Evolutionary conservation across 805 yeast species (phyloP).

Genomic region (Yamadazyma scolyti): DNA sequence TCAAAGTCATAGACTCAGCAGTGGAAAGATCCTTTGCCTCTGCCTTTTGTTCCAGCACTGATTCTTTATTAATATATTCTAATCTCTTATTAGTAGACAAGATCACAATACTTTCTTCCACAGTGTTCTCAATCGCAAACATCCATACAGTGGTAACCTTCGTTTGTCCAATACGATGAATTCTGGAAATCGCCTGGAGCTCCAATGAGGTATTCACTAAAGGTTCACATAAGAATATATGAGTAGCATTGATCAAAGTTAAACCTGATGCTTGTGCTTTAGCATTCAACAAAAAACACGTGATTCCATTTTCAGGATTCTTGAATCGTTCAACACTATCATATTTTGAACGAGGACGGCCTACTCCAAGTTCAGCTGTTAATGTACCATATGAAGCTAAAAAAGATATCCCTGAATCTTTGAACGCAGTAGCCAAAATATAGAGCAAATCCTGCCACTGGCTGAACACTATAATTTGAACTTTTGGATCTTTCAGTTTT

Average conservation of each 20-base stretch:
- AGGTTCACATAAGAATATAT: slow-evolving; percentile 91
- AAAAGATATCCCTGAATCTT: slow-evolving; percentile 50
- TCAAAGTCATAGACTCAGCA: slow-evolving; percentile 54
- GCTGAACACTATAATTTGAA: slow-evolving; percentile 83
- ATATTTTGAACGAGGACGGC: slow-evolving; percentile 21
- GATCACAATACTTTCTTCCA: slow-evolving; percentile 83
- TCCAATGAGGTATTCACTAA: slow-evolving; percentile 84
- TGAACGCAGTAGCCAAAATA: slow-evolving; percentile 64
- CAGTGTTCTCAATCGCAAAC: slow-evolving; percentile 77
- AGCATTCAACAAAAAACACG: slow-evolving; percentile 84
- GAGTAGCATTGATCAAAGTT: slow-evolving; percentile 87
- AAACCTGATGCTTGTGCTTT: slow-evolving; percentile 87
- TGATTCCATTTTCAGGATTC: slow-evolving; percentile 50
- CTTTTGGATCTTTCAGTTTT: slow-evolving; percentile 50
- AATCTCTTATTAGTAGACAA: slow-evolving; percentile 61
- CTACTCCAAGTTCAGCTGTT: slow-evolving; percentile 27
- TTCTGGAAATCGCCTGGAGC: slow-evolving; percentile 85
- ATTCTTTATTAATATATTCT: slow-evolving; percentile 25
- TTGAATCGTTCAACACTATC: slow-evolving; percentile 59
- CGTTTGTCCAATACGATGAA: slow-evolving; percentile 89
- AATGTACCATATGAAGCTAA: slow-evolving; percentile 51
- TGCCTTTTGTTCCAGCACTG: slow-evolving; percentile 1
- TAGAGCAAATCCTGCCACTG: slow-evolving; percentile 80
- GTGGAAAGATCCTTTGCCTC: slow-evolving; percentile 20
- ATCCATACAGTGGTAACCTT: slow-evolving; percentile 86